These are phyloP conservation scores for Stenocarpella maydis DNA, from an alignment of 2,329 filamentous ascomycete species.

Conservation along the genomic window DNA sequence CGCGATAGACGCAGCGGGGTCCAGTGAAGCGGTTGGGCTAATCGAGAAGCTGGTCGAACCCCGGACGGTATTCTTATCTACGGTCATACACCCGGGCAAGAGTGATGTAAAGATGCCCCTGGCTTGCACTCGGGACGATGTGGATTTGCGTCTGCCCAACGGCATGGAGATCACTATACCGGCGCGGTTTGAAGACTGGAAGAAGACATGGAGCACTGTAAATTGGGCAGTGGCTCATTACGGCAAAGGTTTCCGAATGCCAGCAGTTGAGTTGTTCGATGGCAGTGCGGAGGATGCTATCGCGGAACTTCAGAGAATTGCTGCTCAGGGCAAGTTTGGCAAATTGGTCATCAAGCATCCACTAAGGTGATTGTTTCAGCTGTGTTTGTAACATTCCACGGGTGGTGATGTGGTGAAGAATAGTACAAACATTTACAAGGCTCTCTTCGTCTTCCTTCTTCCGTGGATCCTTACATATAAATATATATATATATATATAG, in stretches of 20 bases:
- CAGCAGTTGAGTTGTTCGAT: not conserved
- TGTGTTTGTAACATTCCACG: not conserved
- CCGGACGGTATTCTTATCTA: not conserved
- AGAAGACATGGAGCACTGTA: not conserved
- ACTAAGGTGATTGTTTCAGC: not conserved
- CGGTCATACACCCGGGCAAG: not conserved
- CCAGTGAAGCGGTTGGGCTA: not conserved
- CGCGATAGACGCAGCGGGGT: constrained; percentile 2
- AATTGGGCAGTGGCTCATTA: not conserved
- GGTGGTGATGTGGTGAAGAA: too few species aligned
- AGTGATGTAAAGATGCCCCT: not conserved
- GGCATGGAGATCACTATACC: not conserved
- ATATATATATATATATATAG: too few species aligned
- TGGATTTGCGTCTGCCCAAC: not conserved
- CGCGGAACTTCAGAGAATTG: not conserved
- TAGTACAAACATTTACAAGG: too few species aligned
- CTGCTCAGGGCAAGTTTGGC: not conserved
- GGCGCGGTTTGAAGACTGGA: constrained; percentile 5
- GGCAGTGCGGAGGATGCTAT: constrained; percentile 5
- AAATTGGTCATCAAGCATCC: constrained; percentile 17
- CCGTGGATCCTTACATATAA: too few species aligned
- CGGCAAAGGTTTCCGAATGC: not conserved
- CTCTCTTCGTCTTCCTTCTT: too few species aligned
- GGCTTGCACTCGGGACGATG: not conserved
- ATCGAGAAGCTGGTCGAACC: not conserved